phyloP scores from a whole-genome alignment of 345 rosid genomes.

The Stellera chamaejasme region DNA sequence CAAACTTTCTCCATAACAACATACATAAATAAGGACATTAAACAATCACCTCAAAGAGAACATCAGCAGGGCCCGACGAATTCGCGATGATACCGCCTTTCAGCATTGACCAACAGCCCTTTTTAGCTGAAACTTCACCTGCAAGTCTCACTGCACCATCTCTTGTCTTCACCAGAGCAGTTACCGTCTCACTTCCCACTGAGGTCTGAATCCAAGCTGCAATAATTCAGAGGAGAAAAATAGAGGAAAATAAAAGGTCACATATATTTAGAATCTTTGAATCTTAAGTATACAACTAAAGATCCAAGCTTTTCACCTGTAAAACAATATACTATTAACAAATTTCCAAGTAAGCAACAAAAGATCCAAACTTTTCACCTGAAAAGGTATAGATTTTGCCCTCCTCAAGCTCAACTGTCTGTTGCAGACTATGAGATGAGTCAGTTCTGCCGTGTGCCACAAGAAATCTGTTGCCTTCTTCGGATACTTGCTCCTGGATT shows the following conservation, averaged over 20 bases:
- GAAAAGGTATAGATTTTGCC: constrained; percentile 55
- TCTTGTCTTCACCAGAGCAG: constrained; percentile 29
- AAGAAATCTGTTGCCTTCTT: constrained; percentile 24
- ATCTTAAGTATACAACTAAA: not conserved
- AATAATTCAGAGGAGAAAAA: not conserved
- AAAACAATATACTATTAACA: too few relatives aligned
- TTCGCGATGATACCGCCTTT: constrained; percentile 64
- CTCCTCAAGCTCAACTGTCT: constrained; percentile 31
- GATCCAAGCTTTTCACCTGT: not conserved
- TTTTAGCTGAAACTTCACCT: constrained; percentile 39
- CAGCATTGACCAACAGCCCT: constrained; percentile 75
- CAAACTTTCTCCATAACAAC: not conserved
- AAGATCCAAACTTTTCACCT: constrained; percentile 21
- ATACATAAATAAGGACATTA: not conserved
- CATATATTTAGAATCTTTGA: not conserved
- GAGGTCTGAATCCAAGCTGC: constrained; percentile 64
- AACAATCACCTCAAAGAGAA: constrained; percentile 44
- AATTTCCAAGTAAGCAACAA: not conserved
- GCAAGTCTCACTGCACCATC: constrained; percentile 30
- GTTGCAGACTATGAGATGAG: constrained; percentile 30
- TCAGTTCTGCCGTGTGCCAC: constrained; percentile 21
- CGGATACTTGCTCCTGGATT: constrained; percentile 20
- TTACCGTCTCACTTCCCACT: constrained; percentile 31
- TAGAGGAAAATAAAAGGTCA: not conserved
- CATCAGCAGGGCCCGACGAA: constrained; percentile 35